Conservation (phyloP, 768 basidiomycete species). For the Mycena maculata region DNA sequence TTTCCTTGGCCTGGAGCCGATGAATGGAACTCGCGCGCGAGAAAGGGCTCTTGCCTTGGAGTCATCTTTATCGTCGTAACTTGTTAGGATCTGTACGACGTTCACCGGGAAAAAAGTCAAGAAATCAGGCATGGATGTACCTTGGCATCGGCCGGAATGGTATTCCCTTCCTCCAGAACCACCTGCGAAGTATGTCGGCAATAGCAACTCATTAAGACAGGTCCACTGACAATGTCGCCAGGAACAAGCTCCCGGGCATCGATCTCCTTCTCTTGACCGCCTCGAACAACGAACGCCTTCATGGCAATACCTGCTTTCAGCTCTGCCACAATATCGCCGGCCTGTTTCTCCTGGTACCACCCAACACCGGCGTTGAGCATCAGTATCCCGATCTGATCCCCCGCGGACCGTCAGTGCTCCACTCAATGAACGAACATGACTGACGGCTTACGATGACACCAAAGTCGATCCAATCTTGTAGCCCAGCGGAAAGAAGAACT, state of each 20-base stretch:
- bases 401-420: too few species aligned
- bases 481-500: constrained; percentile 56
- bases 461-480: constrained; percentile 61
- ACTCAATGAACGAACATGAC: too few species aligned
- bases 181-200: constrained; percentile 30
- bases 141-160: constrained; percentile 59
- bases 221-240: constrained; percentile 52
- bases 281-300: constrained; percentile 52
- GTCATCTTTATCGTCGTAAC: constrained; percentile 52
- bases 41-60: constrained; percentile 36
- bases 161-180: constrained; percentile 56
- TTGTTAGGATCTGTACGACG: constrained; percentile 52
- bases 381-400: constrained; percentile 52
- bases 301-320: constrained; percentile 62
- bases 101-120: constrained; percentile 21
- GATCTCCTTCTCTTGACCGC: constrained; percentile 54
- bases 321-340: constrained; percentile 60
- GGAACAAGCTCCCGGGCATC: constrained; percentile 58
- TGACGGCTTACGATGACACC: constrained; percentile 56
- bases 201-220: not conserved
- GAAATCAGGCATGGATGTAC: constrained; percentile 27
- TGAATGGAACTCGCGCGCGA: constrained; percentile 29
- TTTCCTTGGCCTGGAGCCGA: not conserved
- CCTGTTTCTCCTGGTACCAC: constrained; percentile 52
- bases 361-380: constrained; percentile 53